Evolutionary conservation across 23 red algal genomes (phyloP).

Genomic region (Gracilaria domingensis): DNA sequence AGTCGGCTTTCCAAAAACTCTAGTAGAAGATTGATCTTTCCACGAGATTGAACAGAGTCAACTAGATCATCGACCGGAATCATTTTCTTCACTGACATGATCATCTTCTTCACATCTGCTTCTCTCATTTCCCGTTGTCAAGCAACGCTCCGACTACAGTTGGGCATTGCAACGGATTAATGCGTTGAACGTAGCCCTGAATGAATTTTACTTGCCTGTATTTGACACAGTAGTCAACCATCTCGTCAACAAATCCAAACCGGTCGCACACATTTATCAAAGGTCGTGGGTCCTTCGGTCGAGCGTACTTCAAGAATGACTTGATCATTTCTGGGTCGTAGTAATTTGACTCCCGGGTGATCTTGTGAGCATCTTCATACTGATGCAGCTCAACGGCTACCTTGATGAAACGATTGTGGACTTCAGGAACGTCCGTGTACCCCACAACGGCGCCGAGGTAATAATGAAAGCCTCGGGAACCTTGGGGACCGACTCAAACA

Average conservation of each 20-base stretch:
- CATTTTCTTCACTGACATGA: constrained; percentile 95
- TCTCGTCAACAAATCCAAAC: constrained; percentile 90
- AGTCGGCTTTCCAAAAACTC: constrained; percentile 88
- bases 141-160: constrained; percentile 93
- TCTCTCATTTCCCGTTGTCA: constrained; percentile 79
- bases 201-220: constrained; percentile 92
- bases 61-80: constrained; percentile 90
- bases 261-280: constrained; percentile 99
- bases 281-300: constrained; percentile 91
- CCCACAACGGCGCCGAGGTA: constrained; percentile 86
- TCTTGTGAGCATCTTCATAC: constrained; percentile 85
- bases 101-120: constrained; percentile 72
- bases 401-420: constrained; percentile 91
- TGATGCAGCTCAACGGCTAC: constrained; percentile 79
- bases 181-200: constrained; percentile 91
- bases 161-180: constrained; percentile 90
- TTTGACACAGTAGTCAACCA: constrained; percentile 93
- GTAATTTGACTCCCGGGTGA: constrained; percentile 88
- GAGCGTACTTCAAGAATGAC: constrained; percentile 85
- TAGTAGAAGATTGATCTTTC: constrained; percentile 83
- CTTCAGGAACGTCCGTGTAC: constrained; percentile 81
- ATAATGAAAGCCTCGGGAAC: constrained; percentile 85
- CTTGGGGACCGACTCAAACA: constrained; percentile 88
- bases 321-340: constrained; percentile 94
- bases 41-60: constrained; percentile 71